phyloP scores from a whole-genome alignment of 2,329 filamentous ascomycete species.

The Dactylonectria estremocensis region DNA sequence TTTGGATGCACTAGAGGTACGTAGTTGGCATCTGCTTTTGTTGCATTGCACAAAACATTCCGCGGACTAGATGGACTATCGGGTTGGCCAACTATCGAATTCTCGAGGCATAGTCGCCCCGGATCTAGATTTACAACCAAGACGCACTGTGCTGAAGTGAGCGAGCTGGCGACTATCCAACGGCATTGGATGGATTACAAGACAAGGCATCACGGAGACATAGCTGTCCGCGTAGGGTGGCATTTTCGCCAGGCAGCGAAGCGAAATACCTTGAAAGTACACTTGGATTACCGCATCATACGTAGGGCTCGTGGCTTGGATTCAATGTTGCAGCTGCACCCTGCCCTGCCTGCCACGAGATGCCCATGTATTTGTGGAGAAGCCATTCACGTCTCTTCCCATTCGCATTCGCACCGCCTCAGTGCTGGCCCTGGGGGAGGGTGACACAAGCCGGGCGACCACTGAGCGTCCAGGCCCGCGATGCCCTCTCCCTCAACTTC shows the following conservation, averaged over 20 bases:
- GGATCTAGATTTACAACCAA: no score
- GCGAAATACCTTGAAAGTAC: neutral
- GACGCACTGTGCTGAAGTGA: no score
- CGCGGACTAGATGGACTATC: no score
- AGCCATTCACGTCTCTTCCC: constrained; percentile 7
- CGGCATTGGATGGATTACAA: neutral
- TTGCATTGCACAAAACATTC: neutral
- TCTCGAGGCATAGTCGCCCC: no score
- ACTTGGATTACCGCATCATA: neutral
- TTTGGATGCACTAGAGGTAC: neutral
- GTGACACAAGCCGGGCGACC: constrained; percentile 15
- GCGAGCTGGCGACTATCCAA: no score
- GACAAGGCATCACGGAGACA: neutral
- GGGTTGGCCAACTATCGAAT: no score
- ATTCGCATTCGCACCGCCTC: constrained; percentile 10
- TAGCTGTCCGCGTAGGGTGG: no score
- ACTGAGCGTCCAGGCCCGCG: neutral
- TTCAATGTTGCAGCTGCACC: neutral
- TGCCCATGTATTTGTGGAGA: constrained; percentile 15
- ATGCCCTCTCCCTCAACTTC: neutral
- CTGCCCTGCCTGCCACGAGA: constrained; percentile 6
- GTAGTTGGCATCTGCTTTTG: neutral
- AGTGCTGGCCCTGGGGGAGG: neutral
- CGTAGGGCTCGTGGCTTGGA: neutral
- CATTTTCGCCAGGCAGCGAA: neutral